Base-by-base conservation (phyloP, 305 asterid genomes). In the Salvia sclarea region DNA sequence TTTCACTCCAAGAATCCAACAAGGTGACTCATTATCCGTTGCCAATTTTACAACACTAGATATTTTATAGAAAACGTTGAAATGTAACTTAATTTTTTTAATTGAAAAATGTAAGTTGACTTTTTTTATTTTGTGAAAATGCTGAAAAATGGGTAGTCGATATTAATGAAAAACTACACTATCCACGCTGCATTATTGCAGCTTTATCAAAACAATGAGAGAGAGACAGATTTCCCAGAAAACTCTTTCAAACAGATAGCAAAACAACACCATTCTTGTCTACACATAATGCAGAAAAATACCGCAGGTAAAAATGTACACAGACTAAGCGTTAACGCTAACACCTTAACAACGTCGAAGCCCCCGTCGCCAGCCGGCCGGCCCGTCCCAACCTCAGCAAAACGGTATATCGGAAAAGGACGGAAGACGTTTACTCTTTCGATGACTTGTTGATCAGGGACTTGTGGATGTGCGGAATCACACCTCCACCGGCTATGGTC, bases 401-500 rank as follows among this genome's bases (percentile, higher is more conserved):
- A 48, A 52, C 43, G 21, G 43, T n/a, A 22, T 56, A 47, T 25
- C 2, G 14, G 3, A 38, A 10, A 41, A 50, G 68, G 53, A 62
- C 57, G 47, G 22, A 10, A 37, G n/a, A 49, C 37, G 33, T 67
- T 81, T 41, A 77, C 59, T 80, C 84, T 78, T 79, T 76, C 40
- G 79, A 72, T n/a, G 84, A 72, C 45, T 80, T 76, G 75, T 79
- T 80, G 79, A 81, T 81, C 7, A 81, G 85, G 1, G 82, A 81
- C 64, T 78, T 81, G 13, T 81, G 85, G 63, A 81, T 81, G 31
- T 77, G 84, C 1, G 84, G 84, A 61, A 79, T 79, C 37, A 79
- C 84, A 28, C 84, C 84, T 4, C 81, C 85, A 41, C 82, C 81
- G 11, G 84, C 84, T 16, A 75, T 79, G 52, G 80, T 79, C n/a